Percentiles rank a stretch among this genome's conserved stretches.
phyloP scores from a whole-genome alignment of 2,329 filamentous ascomycete species.

The Colletotrichum australisinense region DNA sequence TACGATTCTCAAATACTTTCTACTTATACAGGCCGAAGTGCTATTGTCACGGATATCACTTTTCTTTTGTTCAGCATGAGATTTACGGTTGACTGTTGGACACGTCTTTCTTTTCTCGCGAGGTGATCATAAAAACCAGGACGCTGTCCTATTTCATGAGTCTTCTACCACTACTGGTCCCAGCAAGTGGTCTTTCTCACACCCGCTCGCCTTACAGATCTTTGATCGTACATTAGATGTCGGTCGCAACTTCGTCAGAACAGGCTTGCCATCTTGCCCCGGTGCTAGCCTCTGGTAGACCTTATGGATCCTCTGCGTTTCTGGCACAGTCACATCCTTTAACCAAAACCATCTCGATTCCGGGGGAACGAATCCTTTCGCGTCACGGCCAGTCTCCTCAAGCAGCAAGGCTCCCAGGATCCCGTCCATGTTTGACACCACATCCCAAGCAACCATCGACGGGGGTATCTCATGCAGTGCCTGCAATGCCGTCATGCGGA shows the following conservation, averaged over 20 bases:
- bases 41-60: background rate
- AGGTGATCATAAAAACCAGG: background rate
- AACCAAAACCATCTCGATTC: slow-evolving; percentile 34
- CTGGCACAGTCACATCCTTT: background rate
- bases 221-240: background rate
- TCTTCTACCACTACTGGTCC: background rate
- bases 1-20: background rate
- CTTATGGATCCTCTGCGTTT: background rate
- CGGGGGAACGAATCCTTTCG: slow-evolving; percentile 18
- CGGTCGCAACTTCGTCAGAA: background rate
- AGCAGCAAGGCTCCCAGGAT: slow-evolving; percentile 32
- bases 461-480: slow-evolving; percentile 27
- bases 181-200: background rate
- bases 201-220: slow-evolving; percentile 7
- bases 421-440: slow-evolving; percentile 19
- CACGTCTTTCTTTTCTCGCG: background rate
- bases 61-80: background rate
- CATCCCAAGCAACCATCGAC: slow-evolving; percentile 31
- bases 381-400: slow-evolving; percentile 33
- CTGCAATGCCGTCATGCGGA: slow-evolving; percentile 34
- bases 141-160: background rate
- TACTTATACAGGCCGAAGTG: background rate
- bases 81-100: background rate
- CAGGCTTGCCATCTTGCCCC: background rate
- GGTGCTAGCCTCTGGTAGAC: slow-evolving; percentile 6